These are phyloP conservation scores for Auricularia heimuer DNA, from an alignment of 768 basidiomycete genomes.

Conservation along the genomic window DNA sequence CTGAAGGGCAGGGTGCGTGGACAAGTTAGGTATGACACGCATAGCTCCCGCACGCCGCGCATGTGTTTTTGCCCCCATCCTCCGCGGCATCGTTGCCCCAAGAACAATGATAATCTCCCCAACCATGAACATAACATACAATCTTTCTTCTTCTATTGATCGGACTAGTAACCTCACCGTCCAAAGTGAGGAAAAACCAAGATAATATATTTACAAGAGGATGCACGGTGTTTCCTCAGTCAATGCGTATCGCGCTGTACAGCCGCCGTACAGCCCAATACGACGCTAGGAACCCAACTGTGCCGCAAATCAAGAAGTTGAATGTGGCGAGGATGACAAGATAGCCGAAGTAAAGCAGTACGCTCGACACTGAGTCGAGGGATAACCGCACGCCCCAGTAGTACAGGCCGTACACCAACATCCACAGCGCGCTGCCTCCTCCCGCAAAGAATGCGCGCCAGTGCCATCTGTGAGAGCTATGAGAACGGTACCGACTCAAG, in stretches of 20 bases:
- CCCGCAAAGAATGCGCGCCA: conserved; percentile 92
- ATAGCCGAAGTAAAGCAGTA: conserved; percentile 84
- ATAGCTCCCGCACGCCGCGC: no score
- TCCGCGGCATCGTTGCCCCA: background rate
- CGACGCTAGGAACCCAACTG: background rate
- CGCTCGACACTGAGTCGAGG: conserved; percentile 70
- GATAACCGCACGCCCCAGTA: conserved; percentile 84
- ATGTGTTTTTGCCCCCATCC: no score
- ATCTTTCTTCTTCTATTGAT: background rate
- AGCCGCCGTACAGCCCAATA: conserved; percentile 79
- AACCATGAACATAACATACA: background rate
- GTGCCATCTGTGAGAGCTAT: conserved; percentile 62
- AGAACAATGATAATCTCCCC: background rate
- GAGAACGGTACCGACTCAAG: conserved; percentile 4
- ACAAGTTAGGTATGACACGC: no score
- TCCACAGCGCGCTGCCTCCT: conserved; percentile 88
- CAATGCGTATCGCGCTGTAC: conserved; percentile 75
- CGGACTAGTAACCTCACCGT: background rate
- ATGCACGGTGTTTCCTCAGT: conserved; percentile 24
- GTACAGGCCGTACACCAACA: conserved; percentile 79
- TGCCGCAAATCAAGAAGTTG: conserved; percentile 82
- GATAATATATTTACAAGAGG: background rate
- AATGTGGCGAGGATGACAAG: conserved; percentile 72
- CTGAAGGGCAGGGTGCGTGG: no score
- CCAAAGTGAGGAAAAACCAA: background rate